Evolutionary conservation across 2,329 filamentous ascomycete genomes (phyloP), one percentile per base, ranked within the genome.

Genomic region (Botryotinia calthae): DNA sequence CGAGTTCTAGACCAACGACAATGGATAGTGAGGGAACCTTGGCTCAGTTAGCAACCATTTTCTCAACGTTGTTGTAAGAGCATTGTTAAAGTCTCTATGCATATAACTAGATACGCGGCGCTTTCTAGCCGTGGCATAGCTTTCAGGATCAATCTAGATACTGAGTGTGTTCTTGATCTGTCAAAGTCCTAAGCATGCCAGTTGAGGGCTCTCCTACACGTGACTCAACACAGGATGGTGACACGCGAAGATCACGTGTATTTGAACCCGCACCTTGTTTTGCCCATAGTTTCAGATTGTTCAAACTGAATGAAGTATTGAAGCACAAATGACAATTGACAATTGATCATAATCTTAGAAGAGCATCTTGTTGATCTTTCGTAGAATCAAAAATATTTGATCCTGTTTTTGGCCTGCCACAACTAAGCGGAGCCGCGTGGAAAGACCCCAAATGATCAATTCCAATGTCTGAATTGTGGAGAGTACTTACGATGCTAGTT

Each of bases 1-100:
- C 89, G 72, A 91, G 87, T 85, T 91, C 90, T 58, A 91, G 80
- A 77, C 89, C 89, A 3, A 91, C 89, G 68, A 91, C 89, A 72
- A 91, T 91, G 48, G 86, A 89, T 2, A 91, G 82, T 22, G 85
- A 87, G 2, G 89, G 89, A 62, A 91, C 86, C 85, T 86, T 74
- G 1, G 44, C 59, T 62, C 25, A 34, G 28, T 70, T 31, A 70
- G 54, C n/a, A 22, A 14, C 8, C 22, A 14, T 42, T 69, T 69
- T 67, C 65, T 31, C 28, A 31, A 56, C 14, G 0, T 54, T 54
- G 3, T 56, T 18, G 2, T 54, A 28, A 56, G n/a, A 56, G 0
- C 14, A 28, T 18, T 4, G 9, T 56, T 56, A 1, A 4, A 18
- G 51, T 56, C n/a, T 56, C 51, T 51, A 2, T n/a, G 8, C 16